These are phyloP conservation scores for Malassezia globosa DNA, from an alignment of 1,284 basidiomycete species.

Conservation along the genomic window DNA sequence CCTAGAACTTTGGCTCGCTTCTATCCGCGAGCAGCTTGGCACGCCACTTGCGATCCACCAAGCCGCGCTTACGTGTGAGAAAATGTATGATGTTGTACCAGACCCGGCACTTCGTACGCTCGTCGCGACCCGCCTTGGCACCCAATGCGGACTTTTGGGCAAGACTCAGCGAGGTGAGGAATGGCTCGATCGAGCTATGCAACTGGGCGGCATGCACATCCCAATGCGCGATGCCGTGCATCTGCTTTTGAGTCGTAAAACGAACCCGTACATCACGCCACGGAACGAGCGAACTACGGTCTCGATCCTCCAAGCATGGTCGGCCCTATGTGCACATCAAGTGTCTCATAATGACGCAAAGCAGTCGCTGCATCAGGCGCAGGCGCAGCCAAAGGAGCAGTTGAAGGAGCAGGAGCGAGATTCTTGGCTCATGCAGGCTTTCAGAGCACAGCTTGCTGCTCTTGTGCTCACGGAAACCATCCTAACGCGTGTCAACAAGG, in stretches of 20 bases:
- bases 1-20: conserved; percentile 19
- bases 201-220: neutral
- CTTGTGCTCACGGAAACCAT: conserved; percentile 17
- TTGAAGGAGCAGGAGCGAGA: too few species aligned
- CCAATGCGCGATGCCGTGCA: neutral
- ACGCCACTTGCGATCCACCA: neutral
- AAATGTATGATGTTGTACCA: conserved; percentile 20
- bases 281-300: conserved; percentile 24
- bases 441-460: conserved; percentile 27
- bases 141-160: neutral
- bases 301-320: conserved; percentile 26
- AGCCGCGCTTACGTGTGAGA: conserved; percentile 18
- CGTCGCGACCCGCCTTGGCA: conserved; percentile 6
- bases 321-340: conserved; percentile 23
- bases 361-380: neutral
- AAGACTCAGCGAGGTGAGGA: neutral
- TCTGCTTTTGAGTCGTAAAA: neutral
- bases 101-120: neutral
- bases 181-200: conserved; percentile 10
- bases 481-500: neutral
- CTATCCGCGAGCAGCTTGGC: conserved; percentile 19
- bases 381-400: neutral
- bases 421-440: conserved; percentile 20
- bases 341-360: neutral
- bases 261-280: conserved; percentile 13